Evolutionary conservation across 306 rosid species (phyloP).

Genomic region (Begonia loranthoides): DNA sequence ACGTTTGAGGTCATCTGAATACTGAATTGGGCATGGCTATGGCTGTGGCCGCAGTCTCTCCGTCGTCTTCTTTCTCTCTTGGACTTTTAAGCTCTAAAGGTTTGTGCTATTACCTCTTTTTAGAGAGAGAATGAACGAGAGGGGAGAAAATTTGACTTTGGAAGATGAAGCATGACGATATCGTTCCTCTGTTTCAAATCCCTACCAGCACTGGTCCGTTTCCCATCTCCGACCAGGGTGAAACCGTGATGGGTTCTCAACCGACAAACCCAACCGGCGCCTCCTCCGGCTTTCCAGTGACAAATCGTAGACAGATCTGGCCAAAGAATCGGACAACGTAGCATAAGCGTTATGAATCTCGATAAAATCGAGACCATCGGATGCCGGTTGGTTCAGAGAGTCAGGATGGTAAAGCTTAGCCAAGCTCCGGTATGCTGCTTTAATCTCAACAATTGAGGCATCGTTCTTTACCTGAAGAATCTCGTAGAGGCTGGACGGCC

Average conservation of each 20-base stretch:
- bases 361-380: conserved; percentile 43
- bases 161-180: no score
- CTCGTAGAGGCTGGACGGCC: conserved; percentile 22
- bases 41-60: no score
- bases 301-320: conserved; percentile 49
- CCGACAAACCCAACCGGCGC: conserved; percentile 4
- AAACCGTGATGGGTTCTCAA: conserved; percentile 19
- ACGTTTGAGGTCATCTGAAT: no score
- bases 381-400: conserved; percentile 16
- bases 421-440: conserved; percentile 29
- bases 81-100: no score
- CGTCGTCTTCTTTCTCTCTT: no score
- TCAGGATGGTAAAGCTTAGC: conserved; percentile 60
- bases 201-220: conserved; percentile 94
- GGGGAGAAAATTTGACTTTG: no score
- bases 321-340: conserved; percentile 70
- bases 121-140: no score
- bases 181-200: background rate
- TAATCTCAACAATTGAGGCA: conserved; percentile 32
- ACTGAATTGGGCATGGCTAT: no score
- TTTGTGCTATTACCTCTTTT: no score
- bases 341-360: conserved; percentile 59
- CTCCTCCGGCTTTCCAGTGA: conserved; percentile 20
- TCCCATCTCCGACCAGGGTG: conserved; percentile 62
- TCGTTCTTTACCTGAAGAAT: conserved; percentile 16